Evolutionary conservation across 2,329 filamentous ascomycete genomes (phyloP).

Genomic region (Microsporum ferrugineum): DNA sequence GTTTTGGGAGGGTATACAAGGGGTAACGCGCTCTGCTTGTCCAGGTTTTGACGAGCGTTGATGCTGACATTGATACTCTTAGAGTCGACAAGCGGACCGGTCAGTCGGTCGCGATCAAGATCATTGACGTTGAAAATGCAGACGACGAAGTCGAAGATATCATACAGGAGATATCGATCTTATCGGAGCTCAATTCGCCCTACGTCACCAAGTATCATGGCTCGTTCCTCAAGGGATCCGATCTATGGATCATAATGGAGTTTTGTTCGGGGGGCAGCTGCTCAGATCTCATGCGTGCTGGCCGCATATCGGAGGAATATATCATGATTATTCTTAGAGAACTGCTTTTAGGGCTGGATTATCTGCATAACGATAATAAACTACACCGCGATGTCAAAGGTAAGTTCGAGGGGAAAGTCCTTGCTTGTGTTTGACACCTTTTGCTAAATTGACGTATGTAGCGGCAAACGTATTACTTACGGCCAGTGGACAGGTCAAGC

Average conservation of each 20-base stretch:
- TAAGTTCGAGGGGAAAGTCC: constrained; percentile 26
- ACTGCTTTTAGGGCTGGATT: constrained; percentile 78
- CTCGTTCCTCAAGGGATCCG: constrained; percentile 87
- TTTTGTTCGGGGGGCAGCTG: constrained; percentile 96
- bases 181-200: constrained; percentile 88
- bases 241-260: constrained; percentile 99
- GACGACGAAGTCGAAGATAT: constrained; percentile 99
- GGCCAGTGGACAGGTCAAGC: constrained; percentile 86
- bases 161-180: constrained; percentile 94
- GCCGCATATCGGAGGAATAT: constrained; percentile 82
- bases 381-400: constrained; percentile 93
- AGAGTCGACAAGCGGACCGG: constrained; percentile 89
- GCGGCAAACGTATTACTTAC: constrained; percentile 87
- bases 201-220: constrained; percentile 98
- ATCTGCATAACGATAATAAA: constrained; percentile 91
- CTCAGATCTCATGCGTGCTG: constrained; percentile 89
- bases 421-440: not conserved
- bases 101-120: constrained; percentile 90
- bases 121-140: constrained; percentile 97
- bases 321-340: constrained; percentile 93
- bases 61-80: constrained; percentile 8
- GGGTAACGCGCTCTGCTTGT: constrained; percentile 46
- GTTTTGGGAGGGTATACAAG: constrained; percentile 98
- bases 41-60: not conserved
- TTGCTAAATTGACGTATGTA: constrained; percentile 26